Evolutionary conservation across 441 rosid species (phyloP), one percentile per base, ranked within the genome.

Genomic region (Croton laevigatus): DNA sequence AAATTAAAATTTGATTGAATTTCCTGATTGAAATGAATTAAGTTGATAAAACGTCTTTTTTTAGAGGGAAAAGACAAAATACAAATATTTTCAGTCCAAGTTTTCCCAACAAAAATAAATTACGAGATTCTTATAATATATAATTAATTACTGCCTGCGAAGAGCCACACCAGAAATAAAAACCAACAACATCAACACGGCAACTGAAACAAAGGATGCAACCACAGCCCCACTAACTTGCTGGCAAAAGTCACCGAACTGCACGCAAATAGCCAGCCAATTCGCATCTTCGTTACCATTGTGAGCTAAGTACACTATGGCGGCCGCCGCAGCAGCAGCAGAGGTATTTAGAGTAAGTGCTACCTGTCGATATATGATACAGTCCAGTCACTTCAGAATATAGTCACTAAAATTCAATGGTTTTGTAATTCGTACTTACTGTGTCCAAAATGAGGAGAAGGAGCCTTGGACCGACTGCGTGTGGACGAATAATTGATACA

Each of bases 211-310:
- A 34, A 89, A 82, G 5, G 91, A 77, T 3, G 90, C 87, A 66
- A 91, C 92, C 79, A 94, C 97, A 0, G 97, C 89, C 8, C 89
- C 90, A 36, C 97, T 91, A 5, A 73, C 82, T 69, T 73, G 79
- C 74, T 85, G 86, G 78, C 97, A 91, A 75, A 91, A 94, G 46
- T 90, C 89, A 32, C 97, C 98, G 27, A 82, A 94, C 55, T 91
- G 97, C 13, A 84, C 81, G 73, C 98, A 94, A 19, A 94, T 88
- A 0, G 91, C 90, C 3, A 87, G 85, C 98, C 98, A 94, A 62
- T 91, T 91, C 11, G 95, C 76, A 82, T 55, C 90, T 55, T 77
- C 52, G 80, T 94, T 94, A 8, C 98, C 98, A 17, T 83, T 89
- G 79, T 91, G 95, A 13, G 97, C 97, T 71, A 94, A 82, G 81